Percentiles rank a stretch among this genome's conserved stretches.
phyloP scores from a whole-genome alignment of 2,329 filamentous ascomycete genomes.

The Fusarium stilboides region DNA sequence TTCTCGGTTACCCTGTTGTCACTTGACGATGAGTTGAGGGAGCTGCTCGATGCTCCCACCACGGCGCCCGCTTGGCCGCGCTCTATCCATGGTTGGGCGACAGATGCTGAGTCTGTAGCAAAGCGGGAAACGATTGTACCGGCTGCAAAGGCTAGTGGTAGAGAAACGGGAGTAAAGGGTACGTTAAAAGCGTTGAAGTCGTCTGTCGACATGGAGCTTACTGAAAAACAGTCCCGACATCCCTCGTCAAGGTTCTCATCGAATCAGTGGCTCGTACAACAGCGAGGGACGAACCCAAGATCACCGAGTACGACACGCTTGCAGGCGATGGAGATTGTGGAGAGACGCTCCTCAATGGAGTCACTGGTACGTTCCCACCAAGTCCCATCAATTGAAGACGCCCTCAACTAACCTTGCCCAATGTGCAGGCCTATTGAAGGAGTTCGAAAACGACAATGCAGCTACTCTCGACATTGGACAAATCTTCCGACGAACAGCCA shows the following conservation, averaged over 20 bases:
- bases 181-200: neutral
- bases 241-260: conserved; percentile 39
- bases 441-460: conserved; percentile 38
- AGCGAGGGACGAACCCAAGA: conserved; percentile 59
- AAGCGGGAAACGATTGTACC: conserved; percentile 25
- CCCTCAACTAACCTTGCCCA: conserved; percentile 1
- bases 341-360: conserved; percentile 50
- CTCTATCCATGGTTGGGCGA: conserved; percentile 43
- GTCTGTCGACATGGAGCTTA: neutral
- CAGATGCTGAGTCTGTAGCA: conserved; percentile 30
- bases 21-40: conserved; percentile 42
- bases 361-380: conserved; percentile 30
- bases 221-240: conserved; percentile 31
- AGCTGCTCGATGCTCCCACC: conserved; percentile 42
- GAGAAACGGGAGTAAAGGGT: conserved; percentile 44
- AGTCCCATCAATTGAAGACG: too few species aligned
- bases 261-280: conserved; percentile 39
- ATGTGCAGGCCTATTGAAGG: conserved; percentile 41
- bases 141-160: conserved; percentile 13
- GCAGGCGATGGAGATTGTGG: conserved; percentile 56
- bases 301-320: conserved; percentile 52
- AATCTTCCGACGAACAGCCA: conserved; percentile 43
- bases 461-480: conserved; percentile 43
- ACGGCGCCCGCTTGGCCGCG: conserved; percentile 47
- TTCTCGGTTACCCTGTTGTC: conserved; percentile 44